A percentile compares a stretch with the other conserved stretches of the same genome.
These are phyloP conservation scores for Calocera viscosa DNA, from an alignment of 768 basidiomycete genomes.

Conservation along the genomic window DNA sequence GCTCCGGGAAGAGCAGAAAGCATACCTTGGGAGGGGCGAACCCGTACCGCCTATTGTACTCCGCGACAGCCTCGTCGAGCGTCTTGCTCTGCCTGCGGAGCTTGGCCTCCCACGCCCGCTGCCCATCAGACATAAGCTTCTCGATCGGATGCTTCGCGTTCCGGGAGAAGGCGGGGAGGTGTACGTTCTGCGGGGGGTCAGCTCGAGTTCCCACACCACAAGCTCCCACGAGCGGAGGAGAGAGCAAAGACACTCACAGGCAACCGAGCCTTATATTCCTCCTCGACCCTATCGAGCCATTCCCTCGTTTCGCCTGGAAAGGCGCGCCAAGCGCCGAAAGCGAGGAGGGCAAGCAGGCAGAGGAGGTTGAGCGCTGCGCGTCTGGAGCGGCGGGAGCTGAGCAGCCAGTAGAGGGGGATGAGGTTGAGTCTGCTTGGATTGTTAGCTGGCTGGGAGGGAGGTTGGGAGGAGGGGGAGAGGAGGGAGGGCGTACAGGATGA, in stretches of 20 bases:
- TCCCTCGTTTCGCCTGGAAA: neutral
- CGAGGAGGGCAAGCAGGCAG: neutral
- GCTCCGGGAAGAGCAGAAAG: conserved; percentile 13
- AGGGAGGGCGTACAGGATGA: neutral
- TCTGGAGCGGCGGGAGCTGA: neutral
- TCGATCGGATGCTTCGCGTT: conserved; percentile 34
- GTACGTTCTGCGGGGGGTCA: neutral
- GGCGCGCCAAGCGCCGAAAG: neutral
- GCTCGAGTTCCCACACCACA: no score
- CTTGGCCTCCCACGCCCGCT: conserved; percentile 31
- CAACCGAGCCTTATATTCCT: neutral
- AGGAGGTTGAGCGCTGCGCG: neutral
- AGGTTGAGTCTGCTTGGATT: neutral
- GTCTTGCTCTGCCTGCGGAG: conserved; percentile 28
- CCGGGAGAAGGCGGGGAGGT: neutral
- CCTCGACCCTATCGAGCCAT: neutral
- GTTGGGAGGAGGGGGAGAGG: neutral
- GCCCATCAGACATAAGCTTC: conserved; percentile 31
- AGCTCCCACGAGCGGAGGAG: no score
- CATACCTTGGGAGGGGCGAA: conserved; percentile 28
- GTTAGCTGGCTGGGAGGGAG: neutral
- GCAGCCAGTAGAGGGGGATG: neutral
- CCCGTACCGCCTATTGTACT: conserved; percentile 30
- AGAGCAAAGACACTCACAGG: no score
- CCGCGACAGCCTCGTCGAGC: conserved; percentile 29